Base-by-base conservation (phyloP, 805 yeast species). In the Saccharomycopsis capsularis region DNA sequence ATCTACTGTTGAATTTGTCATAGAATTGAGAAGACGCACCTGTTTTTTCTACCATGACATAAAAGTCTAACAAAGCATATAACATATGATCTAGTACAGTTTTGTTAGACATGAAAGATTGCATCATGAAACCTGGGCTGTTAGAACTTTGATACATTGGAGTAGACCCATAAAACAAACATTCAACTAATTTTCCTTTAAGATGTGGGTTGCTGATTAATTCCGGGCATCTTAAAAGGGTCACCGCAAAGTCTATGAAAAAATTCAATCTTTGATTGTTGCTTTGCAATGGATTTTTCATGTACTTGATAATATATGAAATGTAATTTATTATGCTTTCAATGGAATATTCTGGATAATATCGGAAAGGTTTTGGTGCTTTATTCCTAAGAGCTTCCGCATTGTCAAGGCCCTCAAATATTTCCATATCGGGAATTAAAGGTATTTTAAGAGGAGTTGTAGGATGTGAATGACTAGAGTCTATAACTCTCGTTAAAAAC, bases 21-120 rank as follows among this genome's bases (percentile, higher is more conserved):
- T 91, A 91, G 62, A 91, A 93, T 65, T 93, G 98, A 0, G 95
- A 81, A 5, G 91, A 82, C 1, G 96, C 84, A 7, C 99, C 99
- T 0, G 99, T 93, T 60, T 86, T 89, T 63, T 93, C 99, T 44
- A 91, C 90, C 73, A 86, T 87, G 32, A 93, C 95, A 63, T 91
- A 93, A 54, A 89, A 85, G 58, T 88, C 95, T 65, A 93, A 74
- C 49, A 93, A 71, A 0, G 96, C 85, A 59, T 86, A 89, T 50
- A 93, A 69, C 54, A 93, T 62, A 62, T 89, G 79, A 35, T 80
- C 70, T 27, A 69, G 66, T 2, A 88, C 82, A 21, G 83, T 59
- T 46, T 75, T 73, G 58, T 88, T 81, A 9, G 78, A 68, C 57
- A 75, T 80, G 63, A 88, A 80, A 5, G 82, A 71, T 4, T 73